Evolutionary conservation across 805 yeast genomes (phyloP).

Genomic region (Candida easanensis): DNA sequence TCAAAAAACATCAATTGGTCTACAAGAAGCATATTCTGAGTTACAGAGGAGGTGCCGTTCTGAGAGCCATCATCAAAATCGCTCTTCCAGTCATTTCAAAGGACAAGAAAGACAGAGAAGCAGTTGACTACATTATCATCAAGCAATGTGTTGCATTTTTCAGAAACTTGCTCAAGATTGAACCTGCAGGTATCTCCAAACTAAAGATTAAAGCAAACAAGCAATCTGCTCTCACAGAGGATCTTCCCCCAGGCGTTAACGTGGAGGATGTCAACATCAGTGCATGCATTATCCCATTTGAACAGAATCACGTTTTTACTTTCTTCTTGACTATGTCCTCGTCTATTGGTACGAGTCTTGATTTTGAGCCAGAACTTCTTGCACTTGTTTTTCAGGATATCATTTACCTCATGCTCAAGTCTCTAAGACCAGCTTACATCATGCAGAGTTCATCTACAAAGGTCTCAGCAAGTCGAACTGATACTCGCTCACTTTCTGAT

Average conservation of each 20-base stretch:
- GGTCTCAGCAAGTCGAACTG: background rate
- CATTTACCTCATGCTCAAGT: constrained; percentile 58
- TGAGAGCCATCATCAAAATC: constrained; percentile 67
- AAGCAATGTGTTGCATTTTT: constrained; percentile 70
- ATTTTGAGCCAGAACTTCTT: constrained; percentile 58
- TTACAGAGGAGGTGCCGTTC: constrained; percentile 55
- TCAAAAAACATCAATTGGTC: constrained; percentile 61
- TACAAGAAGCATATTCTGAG: constrained; percentile 70
- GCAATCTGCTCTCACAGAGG: constrained; percentile 27
- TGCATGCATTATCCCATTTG: constrained; percentile 54
- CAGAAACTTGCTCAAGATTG: constrained; percentile 75
- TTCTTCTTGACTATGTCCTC: constrained; percentile 71
- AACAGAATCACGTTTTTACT: constrained; percentile 68
- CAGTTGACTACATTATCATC: constrained; percentile 70
- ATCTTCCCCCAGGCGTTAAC: constrained; percentile 55
- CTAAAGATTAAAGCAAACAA: constrained; percentile 39
- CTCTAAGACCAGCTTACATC: constrained; percentile 38
- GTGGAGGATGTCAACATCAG: constrained; percentile 67
- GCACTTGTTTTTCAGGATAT: constrained; percentile 68
- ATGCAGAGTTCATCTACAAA: constrained; percentile 10
- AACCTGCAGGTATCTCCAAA: constrained; percentile 59
- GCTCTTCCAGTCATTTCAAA: constrained; percentile 59
- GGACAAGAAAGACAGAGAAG: constrained; percentile 53
- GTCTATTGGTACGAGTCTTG: constrained; percentile 48
- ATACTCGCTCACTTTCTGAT: constrained; percentile 26